Percentiles rank a stretch among this genome's conserved stretches.
phyloP scores from a whole-genome alignment of 106 monocot genomes.

The Dendrobium nobile region DNA sequence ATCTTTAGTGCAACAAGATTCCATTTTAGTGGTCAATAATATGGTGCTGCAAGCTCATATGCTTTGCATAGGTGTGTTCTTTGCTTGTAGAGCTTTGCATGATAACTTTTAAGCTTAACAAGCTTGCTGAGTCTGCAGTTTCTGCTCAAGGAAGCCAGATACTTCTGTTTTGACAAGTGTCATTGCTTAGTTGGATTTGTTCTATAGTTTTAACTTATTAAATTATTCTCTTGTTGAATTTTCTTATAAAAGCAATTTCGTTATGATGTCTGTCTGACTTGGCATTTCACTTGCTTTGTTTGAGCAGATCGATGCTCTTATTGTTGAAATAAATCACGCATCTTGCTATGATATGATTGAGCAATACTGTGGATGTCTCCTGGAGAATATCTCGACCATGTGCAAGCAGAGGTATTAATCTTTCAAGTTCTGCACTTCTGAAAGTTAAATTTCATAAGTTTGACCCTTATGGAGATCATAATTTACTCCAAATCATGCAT shows the following conservation, averaged over 20 bases:
- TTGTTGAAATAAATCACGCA: conserved; percentile 50
- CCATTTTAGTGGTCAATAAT: no score
- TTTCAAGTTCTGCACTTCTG: background rate
- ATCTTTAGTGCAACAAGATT: no score
- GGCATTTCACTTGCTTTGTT: background rate
- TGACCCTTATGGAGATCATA: background rate
- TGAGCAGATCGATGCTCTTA: conserved; percentile 62
- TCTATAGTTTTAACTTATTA: no score
- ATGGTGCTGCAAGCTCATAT: no score
- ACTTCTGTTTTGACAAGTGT: no score
- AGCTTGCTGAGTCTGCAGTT: no score
- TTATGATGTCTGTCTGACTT: background rate
- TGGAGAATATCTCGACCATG: conserved; percentile 34
- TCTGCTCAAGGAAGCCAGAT: no score
- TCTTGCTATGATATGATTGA: conserved; percentile 79
- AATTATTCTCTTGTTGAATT: no score
- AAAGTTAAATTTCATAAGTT: background rate
- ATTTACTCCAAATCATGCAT: background rate
- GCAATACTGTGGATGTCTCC: conserved; percentile 39
- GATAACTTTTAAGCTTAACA: no score
- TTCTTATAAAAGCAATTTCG: background rate
- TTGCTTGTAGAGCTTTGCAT: no score
- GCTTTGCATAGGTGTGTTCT: no score
- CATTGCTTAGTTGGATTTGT: no score
- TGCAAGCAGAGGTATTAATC: conserved; percentile 56